A percentile compares a stretch with the other conserved stretches of the same genome.
These are phyloP conservation scores for Simmondsia chinensis DNA, from an alignment of 148 eudicot genomes.

Conservation along the genomic window DNA sequence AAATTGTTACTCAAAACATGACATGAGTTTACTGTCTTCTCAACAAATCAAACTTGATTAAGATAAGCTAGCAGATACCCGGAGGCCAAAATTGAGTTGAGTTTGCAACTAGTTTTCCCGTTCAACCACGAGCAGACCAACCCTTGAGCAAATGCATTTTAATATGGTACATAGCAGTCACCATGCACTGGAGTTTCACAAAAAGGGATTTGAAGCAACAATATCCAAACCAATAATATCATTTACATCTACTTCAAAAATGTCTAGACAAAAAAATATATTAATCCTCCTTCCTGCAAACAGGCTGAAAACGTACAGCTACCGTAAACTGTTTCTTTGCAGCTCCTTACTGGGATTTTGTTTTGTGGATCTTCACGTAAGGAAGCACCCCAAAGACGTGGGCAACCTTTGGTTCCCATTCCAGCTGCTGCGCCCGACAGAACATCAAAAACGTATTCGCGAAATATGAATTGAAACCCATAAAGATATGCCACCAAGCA, in stretches of 20 bases:
- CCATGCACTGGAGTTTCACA: constrained; percentile 19
- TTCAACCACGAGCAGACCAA: no score
- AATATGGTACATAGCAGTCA: constrained; percentile 22
- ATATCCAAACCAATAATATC: constrained; percentile 16
- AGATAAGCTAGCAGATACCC: no score
- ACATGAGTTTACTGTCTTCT: no score
- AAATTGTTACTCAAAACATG: no score
- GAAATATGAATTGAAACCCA: constrained; percentile 80
- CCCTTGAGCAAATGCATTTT: no score
- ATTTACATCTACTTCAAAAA: constrained; percentile 31
- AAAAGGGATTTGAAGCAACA: constrained; percentile 14
- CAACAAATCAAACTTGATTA: no score
- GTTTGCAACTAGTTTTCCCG: no score
- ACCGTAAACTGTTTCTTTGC: constrained; percentile 10
- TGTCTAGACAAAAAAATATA: constrained; percentile 16
- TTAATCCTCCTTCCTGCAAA: constrained; percentile 6
- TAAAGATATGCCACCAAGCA: constrained; percentile 80
- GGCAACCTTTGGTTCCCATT: constrained; percentile 62
- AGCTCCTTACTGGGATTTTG: constrained; percentile 57
- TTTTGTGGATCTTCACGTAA: constrained; percentile 71
- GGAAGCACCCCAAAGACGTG: constrained; percentile 58
- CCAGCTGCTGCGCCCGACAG: constrained; percentile 85
- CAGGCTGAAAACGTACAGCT: constrained; percentile 10
- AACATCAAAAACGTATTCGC: constrained; percentile 92
- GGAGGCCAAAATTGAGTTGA: no score